These are phyloP conservation scores for Pisolithus tinctorius DNA, from an alignment of 768 basidiomycete species.

Conservation along the genomic window DNA sequence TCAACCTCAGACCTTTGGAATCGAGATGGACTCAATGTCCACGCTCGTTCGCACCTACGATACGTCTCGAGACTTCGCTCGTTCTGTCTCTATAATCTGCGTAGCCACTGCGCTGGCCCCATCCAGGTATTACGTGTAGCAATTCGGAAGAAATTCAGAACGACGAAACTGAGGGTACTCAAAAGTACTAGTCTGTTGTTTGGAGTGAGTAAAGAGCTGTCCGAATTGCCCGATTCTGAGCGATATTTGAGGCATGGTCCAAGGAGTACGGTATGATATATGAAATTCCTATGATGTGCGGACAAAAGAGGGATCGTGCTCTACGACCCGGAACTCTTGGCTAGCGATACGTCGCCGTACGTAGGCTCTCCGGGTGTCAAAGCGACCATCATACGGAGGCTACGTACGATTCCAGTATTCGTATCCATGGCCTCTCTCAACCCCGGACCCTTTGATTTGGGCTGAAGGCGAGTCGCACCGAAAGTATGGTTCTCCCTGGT, in stretches of 20 bases:
- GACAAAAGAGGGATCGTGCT: constrained; percentile 27
- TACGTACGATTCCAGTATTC: constrained; percentile 4
- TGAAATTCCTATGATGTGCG: constrained; percentile 30
- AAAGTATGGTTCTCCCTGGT: neutral
- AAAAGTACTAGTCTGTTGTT: too few species aligned
- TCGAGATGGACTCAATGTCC: neutral
- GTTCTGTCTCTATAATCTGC: neutral
- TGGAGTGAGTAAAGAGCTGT: too few species aligned
- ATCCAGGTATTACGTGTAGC: neutral
- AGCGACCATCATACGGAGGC: constrained; percentile 29
- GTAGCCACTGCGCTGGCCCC: neutral
- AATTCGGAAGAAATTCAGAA: neutral
- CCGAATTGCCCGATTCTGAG: neutral
- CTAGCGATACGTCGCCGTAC: constrained; percentile 43
- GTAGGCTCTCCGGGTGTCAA: constrained; percentile 29
- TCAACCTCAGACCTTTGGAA: neutral
- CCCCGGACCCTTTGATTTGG: constrained; percentile 12
- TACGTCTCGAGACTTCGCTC: constrained; percentile 1
- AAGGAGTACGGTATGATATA: constrained; percentile 39
- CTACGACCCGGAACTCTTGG: constrained; percentile 42
- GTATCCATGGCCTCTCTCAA: neutral
- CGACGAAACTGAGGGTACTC: neutral
- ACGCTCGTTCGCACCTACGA: neutral
- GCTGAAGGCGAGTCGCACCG: neutral
- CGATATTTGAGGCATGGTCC: constrained; percentile 38